These are phyloP conservation scores for Tolypocladium endophyticum DNA, from an alignment of 2,329 filamentous ascomycete species.

Conservation along the genomic window DNA sequence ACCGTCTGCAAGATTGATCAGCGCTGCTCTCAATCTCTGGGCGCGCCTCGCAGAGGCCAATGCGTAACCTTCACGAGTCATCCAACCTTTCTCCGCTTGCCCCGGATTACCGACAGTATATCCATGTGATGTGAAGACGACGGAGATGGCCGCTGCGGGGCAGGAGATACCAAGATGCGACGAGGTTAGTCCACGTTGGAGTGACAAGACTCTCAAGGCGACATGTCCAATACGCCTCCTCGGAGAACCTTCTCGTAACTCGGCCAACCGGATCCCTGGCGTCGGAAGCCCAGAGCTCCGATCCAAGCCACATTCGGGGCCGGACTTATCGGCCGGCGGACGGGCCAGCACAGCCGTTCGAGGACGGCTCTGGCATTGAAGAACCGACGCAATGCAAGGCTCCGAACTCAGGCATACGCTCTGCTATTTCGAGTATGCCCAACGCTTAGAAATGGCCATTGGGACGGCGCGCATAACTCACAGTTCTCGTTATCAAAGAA, in stretches of 20 bases:
- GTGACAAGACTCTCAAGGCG: background rate
- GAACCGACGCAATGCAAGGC: background rate
- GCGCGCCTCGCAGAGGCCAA: background rate
- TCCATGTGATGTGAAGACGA: background rate
- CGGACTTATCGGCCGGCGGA: background rate
- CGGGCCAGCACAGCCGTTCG: background rate
- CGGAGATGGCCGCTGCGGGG: background rate
- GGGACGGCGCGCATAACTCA: background rate
- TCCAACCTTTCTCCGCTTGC: background rate
- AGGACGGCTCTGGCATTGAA: background rate
- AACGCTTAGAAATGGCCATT: background rate
- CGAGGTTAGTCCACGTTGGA: background rate
- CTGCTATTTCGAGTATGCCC: too few relatives aligned
- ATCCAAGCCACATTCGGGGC: background rate
- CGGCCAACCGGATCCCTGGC: background rate
- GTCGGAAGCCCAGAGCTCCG: background rate
- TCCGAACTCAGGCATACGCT: background rate
- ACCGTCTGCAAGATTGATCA: conserved; percentile 1
- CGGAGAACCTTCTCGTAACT: background rate
- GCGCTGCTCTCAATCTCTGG: conserved; percentile 1
- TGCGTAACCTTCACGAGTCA: background rate
- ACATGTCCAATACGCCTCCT: background rate
- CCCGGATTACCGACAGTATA: background rate
- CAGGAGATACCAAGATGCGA: background rate
- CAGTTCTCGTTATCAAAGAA: background rate